phyloP scores from a whole-genome alignment of 78 protist species.

The Protostelium mycophagum region DNA sequence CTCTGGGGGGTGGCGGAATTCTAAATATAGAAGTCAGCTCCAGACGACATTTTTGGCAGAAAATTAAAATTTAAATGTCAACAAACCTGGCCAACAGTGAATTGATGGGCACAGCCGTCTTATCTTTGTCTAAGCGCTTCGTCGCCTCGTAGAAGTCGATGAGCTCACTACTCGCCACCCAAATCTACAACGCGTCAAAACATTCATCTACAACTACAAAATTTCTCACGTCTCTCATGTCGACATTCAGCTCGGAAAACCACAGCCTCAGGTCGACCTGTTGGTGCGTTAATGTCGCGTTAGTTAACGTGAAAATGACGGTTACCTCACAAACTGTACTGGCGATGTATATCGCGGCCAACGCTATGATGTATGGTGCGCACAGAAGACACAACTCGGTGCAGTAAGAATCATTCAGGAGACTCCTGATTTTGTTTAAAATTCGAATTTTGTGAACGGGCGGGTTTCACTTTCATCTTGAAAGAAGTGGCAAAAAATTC shows the following conservation, averaged over 20 bases:
- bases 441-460: background rate
- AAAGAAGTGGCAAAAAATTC: no score
- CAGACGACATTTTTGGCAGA: no score
- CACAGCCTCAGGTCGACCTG: constrained; percentile 45
- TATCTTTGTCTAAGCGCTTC: background rate
- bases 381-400: constrained; percentile 49
- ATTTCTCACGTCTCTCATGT: constrained; percentile 44
- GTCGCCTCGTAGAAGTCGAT: constrained; percentile 28
- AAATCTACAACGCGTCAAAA: constrained; percentile 6
- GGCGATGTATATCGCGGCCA: constrained; percentile 50
- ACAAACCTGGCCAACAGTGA: background rate
- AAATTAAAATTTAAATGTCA: no score
- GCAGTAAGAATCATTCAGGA: constrained; percentile 62
- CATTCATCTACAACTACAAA: background rate
- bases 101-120: background rate
- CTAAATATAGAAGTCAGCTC: no score
- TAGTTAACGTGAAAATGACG: background rate
- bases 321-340: background rate
- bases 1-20: no score
- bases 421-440: background rate
- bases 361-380: constrained; percentile 57
- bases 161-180: constrained; percentile 54
- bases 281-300: background rate
- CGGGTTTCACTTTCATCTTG: background rate
- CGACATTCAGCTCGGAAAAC: constrained; percentile 53